phyloP scores from a whole-genome alignment of 352 stramenopile species.

The Phytopythium kandeliae region DNA sequence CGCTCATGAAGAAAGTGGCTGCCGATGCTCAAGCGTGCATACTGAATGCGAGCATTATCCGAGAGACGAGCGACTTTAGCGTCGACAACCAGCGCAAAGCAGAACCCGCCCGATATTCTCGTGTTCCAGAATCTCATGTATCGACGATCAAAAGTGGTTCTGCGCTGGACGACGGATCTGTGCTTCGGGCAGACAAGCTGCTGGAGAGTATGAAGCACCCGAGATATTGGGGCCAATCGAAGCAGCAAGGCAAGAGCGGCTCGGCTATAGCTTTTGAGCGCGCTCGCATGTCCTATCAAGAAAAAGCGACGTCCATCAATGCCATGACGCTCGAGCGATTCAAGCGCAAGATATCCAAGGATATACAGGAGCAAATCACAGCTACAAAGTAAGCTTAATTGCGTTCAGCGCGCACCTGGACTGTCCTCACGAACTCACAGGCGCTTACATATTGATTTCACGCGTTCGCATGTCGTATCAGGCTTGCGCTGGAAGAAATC shows the following conservation, averaged over 20 bases:
- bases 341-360: slow-evolving; percentile 26
- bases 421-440: background rate
- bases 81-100: background rate
- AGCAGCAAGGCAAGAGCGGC: background rate
- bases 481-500: slow-evolving; percentile 32
- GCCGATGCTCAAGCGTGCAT: slow-evolving; percentile 32
- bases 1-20: slow-evolving; percentile 35
- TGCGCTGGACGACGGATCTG: background rate
- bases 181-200: background rate
- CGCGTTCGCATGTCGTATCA: background rate
- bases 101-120: background rate
- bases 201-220: background rate
- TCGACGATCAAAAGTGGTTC: background rate
- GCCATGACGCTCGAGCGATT: slow-evolving; percentile 25
- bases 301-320: slow-evolving; percentile 17
- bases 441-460: background rate
- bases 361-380: slow-evolving; percentile 42
- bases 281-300: background rate
- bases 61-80: background rate
- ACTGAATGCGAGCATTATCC: slow-evolving; percentile 4
- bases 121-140: background rate
- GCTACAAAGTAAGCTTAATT: slow-evolving; percentile 28
- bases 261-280: slow-evolving; percentile 6
- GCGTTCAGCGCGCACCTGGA: no score
- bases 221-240: background rate